phyloP scores from a whole-genome alignment of 257 asterid species.

The Salvia rosmarinus region DNA sequence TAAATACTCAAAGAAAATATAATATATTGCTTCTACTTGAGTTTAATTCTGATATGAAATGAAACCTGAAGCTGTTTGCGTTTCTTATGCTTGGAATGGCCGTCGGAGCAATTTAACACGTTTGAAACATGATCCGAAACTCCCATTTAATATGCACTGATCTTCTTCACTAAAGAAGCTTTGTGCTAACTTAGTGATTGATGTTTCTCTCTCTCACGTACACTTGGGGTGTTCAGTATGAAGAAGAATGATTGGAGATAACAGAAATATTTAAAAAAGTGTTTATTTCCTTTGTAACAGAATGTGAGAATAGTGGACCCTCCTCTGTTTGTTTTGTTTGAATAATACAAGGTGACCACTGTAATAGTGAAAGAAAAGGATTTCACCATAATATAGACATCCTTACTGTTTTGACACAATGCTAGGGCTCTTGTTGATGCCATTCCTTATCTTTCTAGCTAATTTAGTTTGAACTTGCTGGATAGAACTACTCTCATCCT shows the following conservation, averaged over 20 bases:
- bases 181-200: too few relatives aligned
- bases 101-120: slow-evolving; percentile 60
- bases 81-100: slow-evolving; percentile 58
- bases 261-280: too few relatives aligned
- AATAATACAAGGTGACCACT: background rate
- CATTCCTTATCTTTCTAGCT: background rate
- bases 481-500: background rate
- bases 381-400: background rate
- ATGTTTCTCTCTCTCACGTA: too few relatives aligned
- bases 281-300: too few relatives aligned
- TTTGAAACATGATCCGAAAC: slow-evolving; percentile 69
- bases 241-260: too few relatives aligned
- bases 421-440: background rate
- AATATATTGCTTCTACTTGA: too few relatives aligned
- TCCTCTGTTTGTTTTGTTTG: too few relatives aligned
- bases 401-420: background rate
- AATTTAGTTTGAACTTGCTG: background rate
- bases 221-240: too few relatives aligned
- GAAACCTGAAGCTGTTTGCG: slow-evolving; percentile 69
- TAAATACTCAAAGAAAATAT: too few relatives aligned
- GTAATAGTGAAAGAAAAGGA: background rate
- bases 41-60: too few relatives aligned
- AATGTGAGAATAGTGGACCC: too few relatives aligned
- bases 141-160: slow-evolving; percentile 50
- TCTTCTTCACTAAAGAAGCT: background rate